A percentile compares a stretch with the other conserved stretches of the same genome.
Conservation (phyloP, 1,284 basidiomycete genomes). For the Papiliotrema nemorosa region DNA sequence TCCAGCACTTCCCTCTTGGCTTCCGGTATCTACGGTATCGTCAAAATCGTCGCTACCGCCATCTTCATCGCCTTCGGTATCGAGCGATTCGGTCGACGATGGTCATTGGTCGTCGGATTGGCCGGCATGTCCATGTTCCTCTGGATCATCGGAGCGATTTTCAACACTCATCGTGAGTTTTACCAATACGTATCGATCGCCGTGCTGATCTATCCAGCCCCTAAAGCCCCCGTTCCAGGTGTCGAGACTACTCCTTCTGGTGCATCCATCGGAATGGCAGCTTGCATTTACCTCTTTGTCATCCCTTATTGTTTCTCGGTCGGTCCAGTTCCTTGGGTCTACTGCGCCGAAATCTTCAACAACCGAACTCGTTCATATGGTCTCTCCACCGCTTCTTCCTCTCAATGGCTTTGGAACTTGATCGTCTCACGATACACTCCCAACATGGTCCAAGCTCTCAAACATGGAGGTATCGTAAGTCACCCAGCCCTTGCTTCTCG, state of each 20-base stretch:
- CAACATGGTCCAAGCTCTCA: conserved; percentile 53
- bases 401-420: conserved; percentile 76
- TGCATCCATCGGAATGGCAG: conserved; percentile 38
- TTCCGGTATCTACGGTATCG: conserved; percentile 75
- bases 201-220: conserved; percentile 29
- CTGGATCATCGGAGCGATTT: conserved; percentile 64
- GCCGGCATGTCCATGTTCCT: conserved; percentile 61
- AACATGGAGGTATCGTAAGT: conserved; percentile 20
- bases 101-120: conserved; percentile 44
- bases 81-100: conserved; percentile 50
- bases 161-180: conserved; percentile 63
- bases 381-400: conserved; percentile 61
- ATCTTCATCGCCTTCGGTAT: conserved; percentile 60
- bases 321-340: conserved; percentile 29
- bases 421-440: conserved; percentile 66
- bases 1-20: conserved; percentile 61
- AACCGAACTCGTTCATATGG: conserved; percentile 73
- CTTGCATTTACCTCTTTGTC: conserved; percentile 42
- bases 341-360: conserved; percentile 68
- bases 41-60: conserved; percentile 66
- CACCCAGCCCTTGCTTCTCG: no score
- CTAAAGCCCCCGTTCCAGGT: conserved; percentile 6
- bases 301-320: conserved; percentile 44
- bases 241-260: conserved; percentile 4
- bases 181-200: neutral